Conservation (phyloP, 805 yeast species). For the Suhomyces tanzawaensis region DNA sequence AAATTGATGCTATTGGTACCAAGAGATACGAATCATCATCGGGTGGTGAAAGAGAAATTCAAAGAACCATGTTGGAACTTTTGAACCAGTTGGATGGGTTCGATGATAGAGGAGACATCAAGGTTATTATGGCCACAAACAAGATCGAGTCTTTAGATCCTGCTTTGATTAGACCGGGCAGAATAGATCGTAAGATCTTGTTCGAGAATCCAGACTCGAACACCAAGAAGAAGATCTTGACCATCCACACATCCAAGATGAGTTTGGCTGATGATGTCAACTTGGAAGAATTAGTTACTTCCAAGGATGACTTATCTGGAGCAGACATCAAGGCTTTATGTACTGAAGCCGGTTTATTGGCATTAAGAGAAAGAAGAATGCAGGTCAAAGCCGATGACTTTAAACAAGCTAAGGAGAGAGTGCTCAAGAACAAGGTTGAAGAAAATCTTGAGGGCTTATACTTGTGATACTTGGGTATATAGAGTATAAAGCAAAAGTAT, state of each 20-base stretch:
- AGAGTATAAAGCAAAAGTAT: not conserved
- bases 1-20: conserved; percentile 98
- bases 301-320: conserved; percentile 93
- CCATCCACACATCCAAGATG: conserved; percentile 93
- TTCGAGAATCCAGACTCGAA: conserved; percentile 94
- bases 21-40: conserved; percentile 95
- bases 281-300: conserved; percentile 80
- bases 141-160: conserved; percentile 93
- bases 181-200: conserved; percentile 92
- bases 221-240: conserved; percentile 88
- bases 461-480: conserved; percentile 39
- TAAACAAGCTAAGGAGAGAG: conserved; percentile 90
- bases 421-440: conserved; percentile 93
- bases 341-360: conserved; percentile 95
- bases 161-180: conserved; percentile 93
- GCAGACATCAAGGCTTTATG: conserved; percentile 98
- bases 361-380: conserved; percentile 95
- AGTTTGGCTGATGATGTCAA: conserved; percentile 83
- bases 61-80: conserved; percentile 95
- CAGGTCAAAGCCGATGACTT: conserved; percentile 94
- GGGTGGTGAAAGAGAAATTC: conserved; percentile 97
- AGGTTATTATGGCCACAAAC: conserved; percentile 97
- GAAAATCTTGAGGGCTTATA: conserved; percentile 94
- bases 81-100: conserved; percentile 95
- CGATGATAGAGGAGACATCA: conserved; percentile 95